Evolutionary conservation across 192 early-diverging fungal species (phyloP).

Genomic region (Neocallimastix lanati): DNA sequence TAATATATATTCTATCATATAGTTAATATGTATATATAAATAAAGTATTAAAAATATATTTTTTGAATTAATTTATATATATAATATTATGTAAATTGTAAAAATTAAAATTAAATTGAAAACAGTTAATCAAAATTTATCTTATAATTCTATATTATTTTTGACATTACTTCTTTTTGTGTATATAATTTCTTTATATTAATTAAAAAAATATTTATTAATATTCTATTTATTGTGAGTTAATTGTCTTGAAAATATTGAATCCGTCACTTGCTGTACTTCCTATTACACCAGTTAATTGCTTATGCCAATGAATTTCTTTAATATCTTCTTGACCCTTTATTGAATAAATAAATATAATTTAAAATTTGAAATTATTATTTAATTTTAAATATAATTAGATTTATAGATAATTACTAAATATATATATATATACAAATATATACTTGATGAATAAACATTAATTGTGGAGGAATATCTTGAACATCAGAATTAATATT

Average conservation of each 20-base stretch:
- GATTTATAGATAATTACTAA: too few species aligned
- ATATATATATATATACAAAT: not conserved
- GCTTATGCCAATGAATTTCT: conserved; percentile 92
- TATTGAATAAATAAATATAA: conserved; percentile 10
- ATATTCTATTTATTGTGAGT: conserved; percentile 16
- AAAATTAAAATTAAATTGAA: too few species aligned
- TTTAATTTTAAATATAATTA: not conserved
- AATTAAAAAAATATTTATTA: too few species aligned
- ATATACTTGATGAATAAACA: conserved; percentile 60
- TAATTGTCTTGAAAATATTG: conserved; percentile 97
- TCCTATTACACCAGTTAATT: conserved; percentile 76
- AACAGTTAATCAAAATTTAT: too few species aligned
- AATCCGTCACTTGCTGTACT: conserved; percentile 75
- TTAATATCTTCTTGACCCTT: conserved; percentile 88
- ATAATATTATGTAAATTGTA: too few species aligned
- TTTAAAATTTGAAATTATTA: not conserved
- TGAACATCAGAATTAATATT: conserved; percentile 27
- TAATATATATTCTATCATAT: too few species aligned
- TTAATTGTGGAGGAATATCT: conserved; percentile 79
- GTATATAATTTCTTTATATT: too few species aligned
- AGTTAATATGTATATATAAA: too few species aligned
- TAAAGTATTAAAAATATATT: too few species aligned
- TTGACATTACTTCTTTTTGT: too few species aligned
- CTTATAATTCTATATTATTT: too few species aligned
- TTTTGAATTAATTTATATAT: too few species aligned